Base-by-base conservation (phyloP, 805 yeast species). In the Nakazawaea molendinolei region DNA sequence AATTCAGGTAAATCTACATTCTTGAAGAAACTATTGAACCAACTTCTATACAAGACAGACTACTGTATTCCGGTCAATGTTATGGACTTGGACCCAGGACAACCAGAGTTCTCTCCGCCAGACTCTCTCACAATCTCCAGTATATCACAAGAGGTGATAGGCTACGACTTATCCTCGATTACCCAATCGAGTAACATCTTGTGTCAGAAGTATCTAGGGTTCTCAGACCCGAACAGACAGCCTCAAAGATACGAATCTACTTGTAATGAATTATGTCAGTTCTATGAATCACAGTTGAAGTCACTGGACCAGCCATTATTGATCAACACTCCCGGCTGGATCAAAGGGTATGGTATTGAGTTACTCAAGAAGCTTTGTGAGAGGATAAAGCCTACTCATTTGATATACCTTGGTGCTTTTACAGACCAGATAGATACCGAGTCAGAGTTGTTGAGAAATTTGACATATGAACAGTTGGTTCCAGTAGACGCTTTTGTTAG, bases 241-340 rank as follows among this genome's bases (percentile, higher is more conserved):
- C 95, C 95, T 0, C 45, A 50, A 1, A 54, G 68, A 27, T 87
- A 84, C 49, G 50, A 55, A 23, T 51, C 63, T 3, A 54, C 85
- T 14, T 51, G 71, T 7, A 45, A 50, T 2, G 50, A 51, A 10
- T 71, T 38, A 10, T 33, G 34, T 20, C 25, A 57, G 21, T 47
- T 45, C 21, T 44, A 46, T 17, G 54, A 57, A 38, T 63, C 19
- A 25, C 62, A 0, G 19, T 31, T 3, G 10, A 31, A 7, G 41
- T 42, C 19, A 41, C 44, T 34, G 48, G 49, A 33, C 45, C 61
- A 36, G 15, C 69, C 61, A 12, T 56, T 86, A 3, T 53, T 87
- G 1, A 67, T 89, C 4, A 87, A 87, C 48, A 74, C 89, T 1
- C 90, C 96, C 0, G 95, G 95, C 0, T 87, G 95, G 95, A 72